These are phyloP conservation scores for Quaeritorhiza haematococci DNA, from an alignment of 371 early-diverging fungal species.

Conservation along the genomic window DNA sequence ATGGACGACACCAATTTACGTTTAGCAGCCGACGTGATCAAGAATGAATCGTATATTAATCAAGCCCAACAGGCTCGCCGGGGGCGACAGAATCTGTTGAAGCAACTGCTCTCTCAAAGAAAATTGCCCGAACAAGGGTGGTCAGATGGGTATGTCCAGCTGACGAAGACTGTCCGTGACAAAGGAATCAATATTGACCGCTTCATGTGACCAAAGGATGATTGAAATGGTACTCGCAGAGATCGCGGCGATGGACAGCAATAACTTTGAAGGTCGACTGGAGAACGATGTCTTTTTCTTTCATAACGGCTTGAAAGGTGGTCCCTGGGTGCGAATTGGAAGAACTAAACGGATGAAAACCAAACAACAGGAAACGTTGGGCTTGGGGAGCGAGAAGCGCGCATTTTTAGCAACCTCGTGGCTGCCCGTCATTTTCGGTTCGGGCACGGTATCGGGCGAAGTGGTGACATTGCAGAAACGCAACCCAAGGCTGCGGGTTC, in stretches of 20 bases:
- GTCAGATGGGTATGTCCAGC: slow-evolving; percentile 13
- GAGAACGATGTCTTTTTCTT: too few relatives aligned
- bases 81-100: not conserved
- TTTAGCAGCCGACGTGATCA: too few relatives aligned
- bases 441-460: slow-evolving; percentile 27
- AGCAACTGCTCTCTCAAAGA: not conserved
- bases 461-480: slow-evolving; percentile 25
- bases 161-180: too few relatives aligned
- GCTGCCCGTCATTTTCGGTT: slow-evolving; percentile 9
- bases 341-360: too few relatives aligned
- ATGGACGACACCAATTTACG: too few relatives aligned
- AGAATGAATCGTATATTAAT: not conserved
- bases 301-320: too few relatives aligned
- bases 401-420: slow-evolving; percentile 9
- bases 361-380: slow-evolving; percentile 14
- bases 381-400: slow-evolving; percentile 17
- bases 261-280: slow-evolving; percentile 18
- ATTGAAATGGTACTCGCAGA: slow-evolving; percentile 11
- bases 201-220: too few relatives aligned
- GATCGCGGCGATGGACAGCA: slow-evolving; percentile 15
- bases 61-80: not conserved
- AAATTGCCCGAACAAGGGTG: slow-evolving; percentile 2
- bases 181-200: too few relatives aligned
- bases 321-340: too few relatives aligned
- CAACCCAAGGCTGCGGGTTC: slow-evolving; percentile 32